Evolutionary conservation across 352 stramenopile species (phyloP).

Genomic region (Thalassiosira mediterranea): DNA sequence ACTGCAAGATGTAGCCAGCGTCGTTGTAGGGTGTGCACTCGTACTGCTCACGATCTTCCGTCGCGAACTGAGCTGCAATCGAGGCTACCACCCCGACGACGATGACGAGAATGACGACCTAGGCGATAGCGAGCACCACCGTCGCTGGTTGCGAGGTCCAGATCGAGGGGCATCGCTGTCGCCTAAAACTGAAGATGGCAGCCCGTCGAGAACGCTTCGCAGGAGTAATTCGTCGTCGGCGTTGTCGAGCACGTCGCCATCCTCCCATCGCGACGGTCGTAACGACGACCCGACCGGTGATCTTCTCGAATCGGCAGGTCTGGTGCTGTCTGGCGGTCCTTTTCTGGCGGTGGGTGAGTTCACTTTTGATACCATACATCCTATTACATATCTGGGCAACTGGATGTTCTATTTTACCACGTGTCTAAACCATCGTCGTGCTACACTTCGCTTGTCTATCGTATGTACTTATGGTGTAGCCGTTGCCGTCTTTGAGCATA

Average conservation of each 20-base stretch:
- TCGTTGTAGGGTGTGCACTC: slow-evolving; percentile 37
- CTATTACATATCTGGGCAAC: too few species aligned
- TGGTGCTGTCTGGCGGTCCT: slow-evolving; percentile 49
- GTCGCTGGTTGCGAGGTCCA: slow-evolving; percentile 5
- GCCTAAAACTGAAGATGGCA: neutral
- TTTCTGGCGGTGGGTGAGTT: slow-evolving; percentile 35
- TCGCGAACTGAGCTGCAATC: slow-evolving; percentile 62
- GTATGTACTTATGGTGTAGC: too few species aligned
- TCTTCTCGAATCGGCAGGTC: slow-evolving; percentile 47
- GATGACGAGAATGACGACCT: slow-evolving; percentile 6
- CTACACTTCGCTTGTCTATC: too few species aligned
- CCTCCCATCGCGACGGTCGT: neutral
- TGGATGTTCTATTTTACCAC: too few species aligned
- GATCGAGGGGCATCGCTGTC: neutral
- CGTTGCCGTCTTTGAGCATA: slow-evolving; percentile 45
- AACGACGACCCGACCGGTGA: slow-evolving; percentile 41
- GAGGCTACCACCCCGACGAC: slow-evolving; percentile 41
- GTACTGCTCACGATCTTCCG: slow-evolving; percentile 49
- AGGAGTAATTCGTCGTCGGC: slow-evolving; percentile 41
- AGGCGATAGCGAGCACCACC: slow-evolving; percentile 9
- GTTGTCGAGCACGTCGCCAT: slow-evolving; percentile 17
- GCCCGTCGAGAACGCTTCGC: slow-evolving; percentile 5
- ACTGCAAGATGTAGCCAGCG: slow-evolving; percentile 38
- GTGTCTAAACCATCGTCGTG: too few species aligned
- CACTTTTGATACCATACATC: too few species aligned